Conservation (phyloP, 306 rosid genomes). For the Rosa persica region DNA sequence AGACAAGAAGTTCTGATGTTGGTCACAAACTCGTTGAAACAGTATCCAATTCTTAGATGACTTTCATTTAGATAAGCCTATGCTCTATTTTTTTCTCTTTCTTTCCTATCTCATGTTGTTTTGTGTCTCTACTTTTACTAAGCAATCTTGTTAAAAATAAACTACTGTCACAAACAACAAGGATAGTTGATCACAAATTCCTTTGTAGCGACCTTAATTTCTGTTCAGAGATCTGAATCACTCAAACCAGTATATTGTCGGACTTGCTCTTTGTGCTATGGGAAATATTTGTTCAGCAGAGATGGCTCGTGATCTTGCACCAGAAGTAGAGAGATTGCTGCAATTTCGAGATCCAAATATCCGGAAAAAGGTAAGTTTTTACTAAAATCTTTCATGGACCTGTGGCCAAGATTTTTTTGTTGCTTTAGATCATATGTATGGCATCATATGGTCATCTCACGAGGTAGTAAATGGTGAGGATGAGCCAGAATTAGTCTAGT, state of each 20-base stretch:
- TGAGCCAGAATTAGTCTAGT: neutral
- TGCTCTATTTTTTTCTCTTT: neutral
- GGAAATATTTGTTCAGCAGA: slow-evolving; percentile 99
- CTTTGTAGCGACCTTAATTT: slow-evolving; percentile 57
- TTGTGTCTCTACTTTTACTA: neutral
- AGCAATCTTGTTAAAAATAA: slow-evolving; percentile 14
- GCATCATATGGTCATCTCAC: neutral
- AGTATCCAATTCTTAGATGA: slow-evolving; percentile 69
- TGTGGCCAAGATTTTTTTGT: slow-evolving; percentile 1
- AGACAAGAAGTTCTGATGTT: slow-evolving; percentile 99
- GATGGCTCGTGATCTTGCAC: slow-evolving; percentile 99
- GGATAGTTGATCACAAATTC: slow-evolving; percentile 20
- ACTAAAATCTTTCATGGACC: neutral
- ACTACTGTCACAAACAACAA: slow-evolving; percentile 26
- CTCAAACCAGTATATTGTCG: slow-evolving; percentile 92
- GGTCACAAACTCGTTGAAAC: slow-evolving; percentile 97
- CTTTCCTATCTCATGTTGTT: neutral
- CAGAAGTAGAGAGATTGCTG: slow-evolving; percentile 89
- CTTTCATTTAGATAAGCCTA: slow-evolving; percentile 17
- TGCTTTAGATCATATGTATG: slow-evolving; percentile 12
- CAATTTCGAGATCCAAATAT: slow-evolving; percentile 95
- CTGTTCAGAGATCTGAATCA: slow-evolving; percentile 91
- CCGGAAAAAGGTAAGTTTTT: slow-evolving; percentile 73
- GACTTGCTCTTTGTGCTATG: slow-evolving; percentile 98
- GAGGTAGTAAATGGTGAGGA: neutral